Evolutionary conservation across 2,329 filamentous ascomycete species (phyloP).

Genomic region (Fusarium pilosicola): DNA sequence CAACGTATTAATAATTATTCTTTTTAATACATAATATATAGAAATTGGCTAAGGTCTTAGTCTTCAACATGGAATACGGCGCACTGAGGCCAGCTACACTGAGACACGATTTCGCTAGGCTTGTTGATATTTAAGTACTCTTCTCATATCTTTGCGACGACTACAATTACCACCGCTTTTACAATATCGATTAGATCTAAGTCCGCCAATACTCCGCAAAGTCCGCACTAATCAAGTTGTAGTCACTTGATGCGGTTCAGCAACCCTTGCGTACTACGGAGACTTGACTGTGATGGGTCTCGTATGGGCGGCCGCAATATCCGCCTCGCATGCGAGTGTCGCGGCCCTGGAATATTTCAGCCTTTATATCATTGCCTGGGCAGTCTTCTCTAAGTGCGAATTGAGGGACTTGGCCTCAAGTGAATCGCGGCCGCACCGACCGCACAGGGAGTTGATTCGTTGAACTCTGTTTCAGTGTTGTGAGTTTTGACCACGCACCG

Average conservation of each 20-base stretch:
- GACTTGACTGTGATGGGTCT: neutral
- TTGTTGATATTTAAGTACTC: no score
- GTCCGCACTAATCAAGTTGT: neutral
- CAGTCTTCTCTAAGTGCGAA: no score
- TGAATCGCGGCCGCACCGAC: no score
- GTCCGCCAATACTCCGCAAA: neutral
- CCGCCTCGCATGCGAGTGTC: neutral
- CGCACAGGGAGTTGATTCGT: neutral
- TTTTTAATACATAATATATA: no score
- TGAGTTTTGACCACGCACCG: neutral
- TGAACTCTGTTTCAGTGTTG: fast-evolving
- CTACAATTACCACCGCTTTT: fast-evolving
- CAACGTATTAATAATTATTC: no score
- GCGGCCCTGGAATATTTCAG: no score
- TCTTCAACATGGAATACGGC: no score
- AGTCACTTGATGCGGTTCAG: fast-evolving
- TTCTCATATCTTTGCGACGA: no score
- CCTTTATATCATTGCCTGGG: no score
- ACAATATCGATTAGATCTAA: fast-evolving
- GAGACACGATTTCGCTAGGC: no score
- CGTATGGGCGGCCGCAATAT: neutral
- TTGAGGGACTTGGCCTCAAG: neutral
- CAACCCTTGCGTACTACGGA: neutral
- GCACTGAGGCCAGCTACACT: no score
- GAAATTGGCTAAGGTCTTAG: no score